Conservation (phyloP, 805 yeast genomes). For the Blastobotrys robertii region DNA sequence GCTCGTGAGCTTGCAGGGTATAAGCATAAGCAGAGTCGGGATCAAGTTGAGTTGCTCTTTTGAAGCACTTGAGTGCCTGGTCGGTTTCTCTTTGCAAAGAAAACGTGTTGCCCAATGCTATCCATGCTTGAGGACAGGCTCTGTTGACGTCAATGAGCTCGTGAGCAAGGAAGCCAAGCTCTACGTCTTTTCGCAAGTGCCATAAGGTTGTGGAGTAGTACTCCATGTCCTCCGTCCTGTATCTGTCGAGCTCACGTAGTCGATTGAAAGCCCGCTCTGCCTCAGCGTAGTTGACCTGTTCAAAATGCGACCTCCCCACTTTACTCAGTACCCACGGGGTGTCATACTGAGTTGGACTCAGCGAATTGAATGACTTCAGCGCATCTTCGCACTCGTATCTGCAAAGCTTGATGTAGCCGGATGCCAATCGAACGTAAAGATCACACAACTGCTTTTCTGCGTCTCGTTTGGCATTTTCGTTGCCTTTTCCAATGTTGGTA, state of each 20-base stretch:
- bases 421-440: slow-evolving; percentile 46
- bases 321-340: slow-evolving; percentile 83
- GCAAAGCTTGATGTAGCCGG: slow-evolving; percentile 49
- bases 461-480: slow-evolving; percentile 2
- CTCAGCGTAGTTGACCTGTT: slow-evolving; percentile 74
- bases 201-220: slow-evolving; percentile 81
- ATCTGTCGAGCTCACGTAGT: slow-evolving; percentile 61
- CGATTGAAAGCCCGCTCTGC: slow-evolving; percentile 53
- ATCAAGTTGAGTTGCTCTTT: slow-evolving; percentile 61
- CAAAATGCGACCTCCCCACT: slow-evolving; percentile 75
- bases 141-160: slow-evolving; percentile 62
- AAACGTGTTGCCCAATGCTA: slow-evolving; percentile 79
- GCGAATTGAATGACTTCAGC: slow-evolving; percentile 50
- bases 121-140: slow-evolving; percentile 80
- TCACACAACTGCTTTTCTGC: slow-evolving; percentile 34
- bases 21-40: slow-evolving; percentile 75
- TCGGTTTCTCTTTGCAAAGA: slow-evolving; percentile 78
- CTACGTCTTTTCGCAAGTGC: slow-evolving; percentile 80
- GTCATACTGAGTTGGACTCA: slow-evolving; percentile 53
- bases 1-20: slow-evolving; percentile 91
- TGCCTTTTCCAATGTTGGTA: no score
- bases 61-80: slow-evolving; percentile 81
- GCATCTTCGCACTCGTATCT: slow-evolving; percentile 75
- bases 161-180: slow-evolving; percentile 71
- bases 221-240: slow-evolving; percentile 83